Conservation (phyloP, 768 basidiomycete species). For the Mycena pura region DNA sequence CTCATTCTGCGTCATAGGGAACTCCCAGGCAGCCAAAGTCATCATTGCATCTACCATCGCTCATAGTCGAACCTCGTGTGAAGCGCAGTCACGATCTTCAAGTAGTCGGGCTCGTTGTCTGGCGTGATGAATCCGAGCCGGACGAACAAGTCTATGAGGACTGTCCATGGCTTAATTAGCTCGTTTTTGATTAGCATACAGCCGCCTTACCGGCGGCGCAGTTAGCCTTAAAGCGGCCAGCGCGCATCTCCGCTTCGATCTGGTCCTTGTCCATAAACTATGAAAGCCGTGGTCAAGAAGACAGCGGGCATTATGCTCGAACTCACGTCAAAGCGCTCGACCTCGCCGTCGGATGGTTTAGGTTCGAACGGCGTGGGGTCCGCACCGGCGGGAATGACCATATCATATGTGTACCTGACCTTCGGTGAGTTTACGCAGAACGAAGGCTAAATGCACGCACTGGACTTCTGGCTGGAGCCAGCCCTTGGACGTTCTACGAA, state of each 20-base stretch:
- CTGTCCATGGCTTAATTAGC: constrained; percentile 42
- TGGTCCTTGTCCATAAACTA: constrained; percentile 73
- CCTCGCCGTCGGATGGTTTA: constrained; percentile 88
- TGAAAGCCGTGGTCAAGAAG: neutral
- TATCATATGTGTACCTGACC: constrained; percentile 82
- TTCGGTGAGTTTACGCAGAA: neutral
- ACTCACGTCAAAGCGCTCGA: constrained; percentile 88
- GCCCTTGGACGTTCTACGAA: constrained; percentile 60
- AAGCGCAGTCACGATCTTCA: constrained; percentile 78
- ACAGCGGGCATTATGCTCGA: too few relatives aligned
- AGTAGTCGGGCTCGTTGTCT: constrained; percentile 84
- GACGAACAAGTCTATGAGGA: constrained; percentile 89
- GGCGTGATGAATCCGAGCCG: constrained; percentile 86
- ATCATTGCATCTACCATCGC: constrained; percentile 51
- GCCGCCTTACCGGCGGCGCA: constrained; percentile 75
- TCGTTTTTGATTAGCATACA: too few relatives aligned
- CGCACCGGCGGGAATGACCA: constrained; percentile 63
- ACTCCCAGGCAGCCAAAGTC: neutral
- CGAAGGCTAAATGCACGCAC: constrained; percentile 46
- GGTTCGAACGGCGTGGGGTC: constrained; percentile 64
- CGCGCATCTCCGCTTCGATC: constrained; percentile 67
- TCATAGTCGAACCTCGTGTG: constrained; percentile 75
- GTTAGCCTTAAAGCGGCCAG: constrained; percentile 89
- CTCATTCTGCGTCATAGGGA: neutral
- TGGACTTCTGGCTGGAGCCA: constrained; percentile 91